Percentiles rank a stretch among this genome's conserved stretches.
phyloP scores from a whole-genome alignment of 805 yeast genomes.

The Metschnikowia vanudenii region DNA sequence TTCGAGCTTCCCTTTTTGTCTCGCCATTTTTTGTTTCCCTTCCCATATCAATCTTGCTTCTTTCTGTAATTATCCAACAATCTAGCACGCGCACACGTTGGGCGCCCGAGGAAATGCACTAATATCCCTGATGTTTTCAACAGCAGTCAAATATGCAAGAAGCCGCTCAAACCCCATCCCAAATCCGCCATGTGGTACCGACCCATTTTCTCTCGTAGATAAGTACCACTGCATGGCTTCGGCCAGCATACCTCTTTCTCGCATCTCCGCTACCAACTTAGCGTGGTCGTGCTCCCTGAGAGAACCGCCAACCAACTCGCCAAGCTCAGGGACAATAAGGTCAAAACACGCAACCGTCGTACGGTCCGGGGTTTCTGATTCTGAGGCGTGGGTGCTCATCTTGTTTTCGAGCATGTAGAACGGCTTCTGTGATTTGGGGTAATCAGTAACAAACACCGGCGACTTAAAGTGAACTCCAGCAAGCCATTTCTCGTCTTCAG shows the following conservation, averaged over 20 bases:
- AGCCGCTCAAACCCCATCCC: slow-evolving; percentile 94
- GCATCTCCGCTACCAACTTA: slow-evolving; percentile 49
- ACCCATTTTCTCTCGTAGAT: slow-evolving; percentile 69
- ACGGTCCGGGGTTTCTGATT: neutral
- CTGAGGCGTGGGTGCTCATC: slow-evolving; percentile 6
- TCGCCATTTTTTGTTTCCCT: no score
- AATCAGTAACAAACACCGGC: slow-evolving; percentile 88
- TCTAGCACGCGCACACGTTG: slow-evolving; percentile 33
- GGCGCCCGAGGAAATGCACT: slow-evolving; percentile 83
- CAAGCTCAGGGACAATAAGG: slow-evolving; percentile 83
- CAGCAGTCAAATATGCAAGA: slow-evolving; percentile 65
- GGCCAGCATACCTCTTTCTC: slow-evolving; percentile 52
- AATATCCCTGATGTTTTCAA: slow-evolving; percentile 81
- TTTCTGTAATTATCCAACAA: neutral
- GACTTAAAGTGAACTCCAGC: slow-evolving; percentile 64
- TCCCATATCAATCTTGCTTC: no score
- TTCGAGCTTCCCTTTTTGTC: no score
- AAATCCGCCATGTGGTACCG: slow-evolving; percentile 94
- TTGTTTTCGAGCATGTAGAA: slow-evolving; percentile 78
- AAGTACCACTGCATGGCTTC: slow-evolving; percentile 77
- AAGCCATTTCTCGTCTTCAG: slow-evolving; percentile 91
- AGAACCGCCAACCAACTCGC: slow-evolving; percentile 94
- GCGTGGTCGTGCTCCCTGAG: slow-evolving; percentile 72
- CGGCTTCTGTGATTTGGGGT: slow-evolving; percentile 77
- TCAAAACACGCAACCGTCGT: slow-evolving; percentile 88